These are phyloP conservation scores for Echium plantagineum DNA, from an alignment of 257 asterid genomes.

Conservation along the genomic window DNA sequence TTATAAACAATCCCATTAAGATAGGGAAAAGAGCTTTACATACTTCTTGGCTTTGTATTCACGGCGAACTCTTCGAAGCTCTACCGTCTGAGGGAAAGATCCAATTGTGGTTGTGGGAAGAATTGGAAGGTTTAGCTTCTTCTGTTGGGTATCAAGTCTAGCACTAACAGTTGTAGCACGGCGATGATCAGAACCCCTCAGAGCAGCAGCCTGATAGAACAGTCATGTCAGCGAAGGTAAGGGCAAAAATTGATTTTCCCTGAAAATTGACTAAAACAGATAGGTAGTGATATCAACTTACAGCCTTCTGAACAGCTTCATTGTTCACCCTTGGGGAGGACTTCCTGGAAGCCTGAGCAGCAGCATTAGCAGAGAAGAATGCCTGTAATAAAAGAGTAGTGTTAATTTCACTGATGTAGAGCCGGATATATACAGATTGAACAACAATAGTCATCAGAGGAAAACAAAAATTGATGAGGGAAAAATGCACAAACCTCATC, in stretches of 20 bases:
- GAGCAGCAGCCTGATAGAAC: slow-evolving; percentile 56
- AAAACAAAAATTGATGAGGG: neutral
- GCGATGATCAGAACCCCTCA: slow-evolving; percentile 93
- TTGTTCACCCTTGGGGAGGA: slow-evolving; percentile 87
- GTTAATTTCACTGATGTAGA: neutral
- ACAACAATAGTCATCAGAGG: neutral
- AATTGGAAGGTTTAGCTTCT: slow-evolving; percentile 92
- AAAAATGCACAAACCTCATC: slow-evolving; percentile 48
- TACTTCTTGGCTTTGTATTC: slow-evolving; percentile 94
- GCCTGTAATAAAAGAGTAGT: slow-evolving; percentile 32
- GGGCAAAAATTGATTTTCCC: neutral
- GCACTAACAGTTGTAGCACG: slow-evolving; percentile 90
- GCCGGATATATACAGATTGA: too few species aligned
- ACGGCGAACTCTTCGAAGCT: slow-evolving; percentile 93
- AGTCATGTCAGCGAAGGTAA: neutral
- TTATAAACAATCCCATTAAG: neutral
- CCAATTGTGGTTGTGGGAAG: slow-evolving; percentile 99
- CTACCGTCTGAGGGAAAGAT: slow-evolving; percentile 94
- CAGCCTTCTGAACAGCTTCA: slow-evolving; percentile 95
- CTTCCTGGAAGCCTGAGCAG: slow-evolving; percentile 92
- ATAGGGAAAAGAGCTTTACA: slow-evolving; percentile 17
- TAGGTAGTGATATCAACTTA: slow-evolving; percentile 22
- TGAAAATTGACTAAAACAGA: too few species aligned
- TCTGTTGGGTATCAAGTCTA: slow-evolving; percentile 94
- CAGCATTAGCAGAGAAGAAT: slow-evolving; percentile 69